Base-by-base conservation (phyloP, 345 rosid species). In the Carallia pectinifolia region DNA sequence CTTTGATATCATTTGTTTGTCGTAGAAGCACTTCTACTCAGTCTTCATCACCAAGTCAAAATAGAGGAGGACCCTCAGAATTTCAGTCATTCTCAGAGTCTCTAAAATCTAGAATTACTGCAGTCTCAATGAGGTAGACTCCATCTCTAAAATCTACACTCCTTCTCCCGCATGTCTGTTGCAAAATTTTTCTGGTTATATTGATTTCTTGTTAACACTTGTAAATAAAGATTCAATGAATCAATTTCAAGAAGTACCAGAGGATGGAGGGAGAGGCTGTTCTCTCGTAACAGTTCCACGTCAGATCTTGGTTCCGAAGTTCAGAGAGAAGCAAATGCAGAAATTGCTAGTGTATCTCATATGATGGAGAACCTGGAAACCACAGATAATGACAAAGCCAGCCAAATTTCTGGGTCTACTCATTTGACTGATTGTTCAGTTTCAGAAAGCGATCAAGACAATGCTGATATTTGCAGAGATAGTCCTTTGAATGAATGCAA, bases 61-160 rank as follows among this genome's bases (percentile, higher is more conserved):
- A 92, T 61, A 78, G 81, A 81, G 97, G 85, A 2, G 96, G 98
- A 67, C 91, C 97, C 64, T 92, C 98, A 1, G 98, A 95, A 18
- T 72, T 87, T 65, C 99, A 87, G 53, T 84, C 97, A 29, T 86
- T 90, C 83, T 92, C 99, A 34, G 96, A 90, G 31, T 83, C 95
- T 55, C 56, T 95, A 4, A 92, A 89, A 80, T 89, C 97, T 34
- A 80, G 89, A 58, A 70, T 95, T 62, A 88, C 77, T 76, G 89
- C 99, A 66, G 92, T 89, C 64, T 95, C 99, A 65, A 80, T 71
- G 50, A 90, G 97, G 99, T 92, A 79, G 54, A 65, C 18, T 27
- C 34, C 27, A 5, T 44, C 50, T 44, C 50, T 44, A 44, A 44
- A n/a, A 36, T 6, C 7, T 23, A 34, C 34, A 34, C 34, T 29